phyloP scores from a whole-genome alignment of 306 rosid species.

The Dalbergia oliveri region DNA sequence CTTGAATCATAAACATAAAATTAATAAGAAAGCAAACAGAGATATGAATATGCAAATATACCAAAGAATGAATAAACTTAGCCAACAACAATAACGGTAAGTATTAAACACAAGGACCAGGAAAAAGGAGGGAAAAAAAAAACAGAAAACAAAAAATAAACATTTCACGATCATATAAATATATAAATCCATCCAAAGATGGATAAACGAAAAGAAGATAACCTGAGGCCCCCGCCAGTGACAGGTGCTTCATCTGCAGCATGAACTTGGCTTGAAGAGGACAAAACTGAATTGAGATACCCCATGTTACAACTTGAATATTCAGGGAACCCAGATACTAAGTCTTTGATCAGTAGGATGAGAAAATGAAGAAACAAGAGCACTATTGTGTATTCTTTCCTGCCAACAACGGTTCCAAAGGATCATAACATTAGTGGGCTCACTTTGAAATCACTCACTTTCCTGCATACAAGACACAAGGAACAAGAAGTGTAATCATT shows the following conservation, averaged over 20 bases:
- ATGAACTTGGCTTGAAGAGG: slow-evolving; percentile 79
- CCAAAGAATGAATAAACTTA: background rate
- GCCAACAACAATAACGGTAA: slow-evolving; percentile 10
- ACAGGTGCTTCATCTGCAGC: slow-evolving; percentile 74
- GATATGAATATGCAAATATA: background rate
- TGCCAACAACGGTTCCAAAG: slow-evolving; percentile 45
- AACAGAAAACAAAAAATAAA: too few species aligned
- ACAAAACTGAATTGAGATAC: slow-evolving; percentile 77
- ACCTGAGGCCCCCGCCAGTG: slow-evolving; percentile 96
- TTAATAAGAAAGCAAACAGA: background rate
- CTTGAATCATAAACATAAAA: background rate
- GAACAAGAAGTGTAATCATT: background rate
- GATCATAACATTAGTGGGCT: slow-evolving; percentile 47
- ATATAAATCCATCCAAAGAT: slow-evolving; percentile 1
- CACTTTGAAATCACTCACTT: slow-evolving; percentile 46
- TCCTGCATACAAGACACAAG: slow-evolving; percentile 51
- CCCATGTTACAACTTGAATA: slow-evolving; percentile 67
- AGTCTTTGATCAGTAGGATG: slow-evolving; percentile 47
- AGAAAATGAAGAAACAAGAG: slow-evolving; percentile 49
- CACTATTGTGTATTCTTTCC: slow-evolving; percentile 44
- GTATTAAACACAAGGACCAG: background rate
- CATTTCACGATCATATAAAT: too few species aligned
- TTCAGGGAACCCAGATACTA: slow-evolving; percentile 46
- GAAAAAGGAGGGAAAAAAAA: background rate
- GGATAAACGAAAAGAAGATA: slow-evolving; percentile 22